phyloP scores from a whole-genome alignment of 179 eudicot species.

The Dionaea muscipula region DNA sequence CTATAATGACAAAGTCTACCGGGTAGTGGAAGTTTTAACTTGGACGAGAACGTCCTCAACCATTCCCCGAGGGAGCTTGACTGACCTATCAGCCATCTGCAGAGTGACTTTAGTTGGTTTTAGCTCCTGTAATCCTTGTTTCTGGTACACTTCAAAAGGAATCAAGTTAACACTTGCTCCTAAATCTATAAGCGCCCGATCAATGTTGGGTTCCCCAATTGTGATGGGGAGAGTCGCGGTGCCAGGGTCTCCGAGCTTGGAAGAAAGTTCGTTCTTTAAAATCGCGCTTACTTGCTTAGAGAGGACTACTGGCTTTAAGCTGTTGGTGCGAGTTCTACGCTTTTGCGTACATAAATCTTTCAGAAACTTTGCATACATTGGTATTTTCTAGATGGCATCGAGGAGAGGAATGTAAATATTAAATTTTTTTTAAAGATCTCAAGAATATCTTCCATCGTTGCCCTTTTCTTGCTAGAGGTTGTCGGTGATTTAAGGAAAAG shows the following conservation, averaged over 20 bases:
- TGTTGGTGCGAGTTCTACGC: not conserved
- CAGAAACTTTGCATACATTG: constrained; percentile 3
- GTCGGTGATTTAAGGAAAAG: too few species aligned
- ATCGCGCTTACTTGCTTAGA: constrained; percentile 5
- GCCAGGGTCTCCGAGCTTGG: constrained; percentile 8
- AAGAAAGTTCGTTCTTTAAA: constrained; percentile 2
- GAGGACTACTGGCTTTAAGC: not conserved
- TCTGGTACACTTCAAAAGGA: not conserved
- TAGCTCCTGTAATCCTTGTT: not conserved
- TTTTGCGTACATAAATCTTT: constrained; percentile 7
- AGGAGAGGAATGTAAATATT: constrained; percentile 2
- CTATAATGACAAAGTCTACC: constrained; percentile 10
- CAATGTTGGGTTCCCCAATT: not conserved
- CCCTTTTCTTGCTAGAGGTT: too few species aligned
- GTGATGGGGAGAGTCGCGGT: constrained; percentile 2
- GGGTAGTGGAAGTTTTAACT: constrained; percentile 4
- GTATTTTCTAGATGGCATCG: not conserved
- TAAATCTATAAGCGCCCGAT: not conserved
- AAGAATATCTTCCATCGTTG: constrained; percentile 7
- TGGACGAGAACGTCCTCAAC: constrained; percentile 10
- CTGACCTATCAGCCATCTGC: constrained; percentile 3
- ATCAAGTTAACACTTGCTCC: constrained; percentile 10
- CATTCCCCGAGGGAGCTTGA: constrained; percentile 7
- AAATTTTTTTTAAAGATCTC: constrained; percentile 1
- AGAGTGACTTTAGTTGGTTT: not conserved